Percentiles rank a stretch among this genome's conserved stretches.
Evolutionary conservation across 2,329 filamentous ascomycete species (phyloP).

Genomic region (Fusarium sp.): DNA sequence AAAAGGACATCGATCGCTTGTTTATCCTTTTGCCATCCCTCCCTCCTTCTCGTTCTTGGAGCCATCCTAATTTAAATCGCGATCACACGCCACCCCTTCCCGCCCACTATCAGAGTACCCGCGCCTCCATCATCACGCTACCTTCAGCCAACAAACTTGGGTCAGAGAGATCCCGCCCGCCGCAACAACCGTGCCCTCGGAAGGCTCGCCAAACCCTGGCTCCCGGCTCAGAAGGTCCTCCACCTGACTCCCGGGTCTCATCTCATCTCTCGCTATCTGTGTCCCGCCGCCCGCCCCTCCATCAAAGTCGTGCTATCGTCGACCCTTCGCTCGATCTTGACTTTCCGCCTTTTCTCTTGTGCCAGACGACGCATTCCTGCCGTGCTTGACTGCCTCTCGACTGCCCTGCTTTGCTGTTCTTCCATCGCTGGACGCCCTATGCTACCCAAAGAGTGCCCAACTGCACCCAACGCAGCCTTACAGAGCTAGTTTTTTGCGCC

Average conservation of each 20-base stretch:
- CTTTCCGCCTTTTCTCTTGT: slow-evolving; percentile 38
- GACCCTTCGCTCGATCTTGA: slow-evolving; percentile 32
- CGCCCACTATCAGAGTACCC: slow-evolving; percentile 36
- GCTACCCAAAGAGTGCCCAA: slow-evolving; percentile 42
- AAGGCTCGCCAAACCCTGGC: slow-evolving; percentile 41
- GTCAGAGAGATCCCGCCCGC: slow-evolving; percentile 28
- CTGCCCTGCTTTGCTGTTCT: slow-evolving; percentile 23
- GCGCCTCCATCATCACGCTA: slow-evolving; percentile 48
- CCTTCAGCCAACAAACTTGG: slow-evolving; percentile 14
- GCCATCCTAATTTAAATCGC: slow-evolving; percentile 44
- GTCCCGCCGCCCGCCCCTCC: slow-evolving; percentile 42
- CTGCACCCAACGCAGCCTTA: slow-evolving; percentile 44
- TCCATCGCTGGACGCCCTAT: slow-evolving; percentile 29
- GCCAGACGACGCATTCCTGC: slow-evolving; percentile 43
- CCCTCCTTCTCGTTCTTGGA: slow-evolving; percentile 35
- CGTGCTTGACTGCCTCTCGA: slow-evolving; percentile 23
- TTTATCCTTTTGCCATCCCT: slow-evolving; percentile 13
- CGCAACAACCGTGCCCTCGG: slow-evolving; percentile 41
- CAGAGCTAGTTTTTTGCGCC: slow-evolving; percentile 38
- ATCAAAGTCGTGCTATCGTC: slow-evolving; percentile 42
- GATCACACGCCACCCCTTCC: slow-evolving; percentile 47
- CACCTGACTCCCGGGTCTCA: slow-evolving; percentile 46
- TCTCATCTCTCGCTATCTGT: slow-evolving; percentile 35
- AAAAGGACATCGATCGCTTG: background rate
- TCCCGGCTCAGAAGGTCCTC: slow-evolving; percentile 35